Conservation (phyloP, 139 green algal species). For the Choricystis sp. region DNA sequence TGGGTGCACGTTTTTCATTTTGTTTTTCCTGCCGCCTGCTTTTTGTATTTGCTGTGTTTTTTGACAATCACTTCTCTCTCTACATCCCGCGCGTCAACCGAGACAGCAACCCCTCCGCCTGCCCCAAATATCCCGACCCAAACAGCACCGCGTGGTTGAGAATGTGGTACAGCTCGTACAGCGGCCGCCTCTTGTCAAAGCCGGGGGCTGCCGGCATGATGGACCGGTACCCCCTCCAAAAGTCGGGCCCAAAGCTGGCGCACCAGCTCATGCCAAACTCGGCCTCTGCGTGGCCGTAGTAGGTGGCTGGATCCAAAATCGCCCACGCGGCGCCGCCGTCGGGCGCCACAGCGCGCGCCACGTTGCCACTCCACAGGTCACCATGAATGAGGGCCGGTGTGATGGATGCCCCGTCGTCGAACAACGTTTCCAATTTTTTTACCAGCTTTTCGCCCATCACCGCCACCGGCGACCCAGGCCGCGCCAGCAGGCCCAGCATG, state of each 20-base stretch:
- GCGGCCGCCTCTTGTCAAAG: constrained; percentile 48
- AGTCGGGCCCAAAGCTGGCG: constrained; percentile 33
- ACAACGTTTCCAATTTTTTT: constrained; percentile 58
- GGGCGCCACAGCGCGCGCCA: no score
- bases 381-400: constrained; percentile 17
- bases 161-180: constrained; percentile 88
- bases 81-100: background rate
- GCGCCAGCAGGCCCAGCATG: constrained; percentile 20
- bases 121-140: constrained; percentile 34
- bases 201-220: constrained; percentile 50
- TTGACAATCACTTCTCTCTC: no score
- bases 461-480: constrained; percentile 41
- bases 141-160: constrained; percentile 90
- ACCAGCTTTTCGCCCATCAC: constrained; percentile 49
- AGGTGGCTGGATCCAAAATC: constrained; percentile 73
- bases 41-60: background rate
- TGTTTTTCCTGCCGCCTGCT: no score
- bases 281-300: constrained; percentile 88
- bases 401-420: constrained; percentile 46
- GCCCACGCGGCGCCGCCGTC: no score
- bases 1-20: no score
- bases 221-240: constrained; percentile 43
- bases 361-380: constrained; percentile 96
- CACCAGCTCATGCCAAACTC: constrained; percentile 87
- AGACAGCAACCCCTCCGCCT: background rate